Conservation (phyloP, 495 filamentous ascomycete species). For the Xylaria sp. region DNA sequence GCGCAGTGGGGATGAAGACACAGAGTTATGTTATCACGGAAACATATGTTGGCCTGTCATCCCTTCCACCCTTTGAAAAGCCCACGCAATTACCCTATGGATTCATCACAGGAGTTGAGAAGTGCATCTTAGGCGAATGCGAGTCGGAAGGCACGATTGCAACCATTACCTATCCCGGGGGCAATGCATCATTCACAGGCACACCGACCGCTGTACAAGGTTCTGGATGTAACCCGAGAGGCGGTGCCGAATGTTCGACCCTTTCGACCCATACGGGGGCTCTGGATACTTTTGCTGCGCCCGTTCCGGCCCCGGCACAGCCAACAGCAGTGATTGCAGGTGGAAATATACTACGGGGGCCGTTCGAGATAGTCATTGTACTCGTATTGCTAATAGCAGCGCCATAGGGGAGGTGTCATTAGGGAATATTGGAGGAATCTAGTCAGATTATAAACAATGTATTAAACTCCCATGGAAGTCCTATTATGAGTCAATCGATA, state of each 20-base stretch:
- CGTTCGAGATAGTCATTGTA: not conserved
- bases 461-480: not conserved
- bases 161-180: conserved; percentile 19
- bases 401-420: not conserved
- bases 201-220: not conserved
- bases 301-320: not conserved
- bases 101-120: conserved; percentile 13
- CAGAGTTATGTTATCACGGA: conserved; percentile 21
- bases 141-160: conserved; percentile 4
- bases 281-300: not conserved
- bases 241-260: not conserved
- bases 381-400: conserved; percentile 8
- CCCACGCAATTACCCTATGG: conserved; percentile 20
- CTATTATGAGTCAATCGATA: not conserved
- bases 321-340: not conserved
- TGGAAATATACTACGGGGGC: not conserved
- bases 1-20: not conserved
- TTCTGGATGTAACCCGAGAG: not conserved
- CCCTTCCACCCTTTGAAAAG: conserved; percentile 10
- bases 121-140: conserved; percentile 5
- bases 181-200: not conserved
- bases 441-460: not conserved
- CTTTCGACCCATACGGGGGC: not conserved
- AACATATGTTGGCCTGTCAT: conserved; percentile 24
- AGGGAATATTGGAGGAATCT: not conserved